Conservation (phyloP, 495 filamentous ascomycete species). For the Aspergillus bridgeri region DNA sequence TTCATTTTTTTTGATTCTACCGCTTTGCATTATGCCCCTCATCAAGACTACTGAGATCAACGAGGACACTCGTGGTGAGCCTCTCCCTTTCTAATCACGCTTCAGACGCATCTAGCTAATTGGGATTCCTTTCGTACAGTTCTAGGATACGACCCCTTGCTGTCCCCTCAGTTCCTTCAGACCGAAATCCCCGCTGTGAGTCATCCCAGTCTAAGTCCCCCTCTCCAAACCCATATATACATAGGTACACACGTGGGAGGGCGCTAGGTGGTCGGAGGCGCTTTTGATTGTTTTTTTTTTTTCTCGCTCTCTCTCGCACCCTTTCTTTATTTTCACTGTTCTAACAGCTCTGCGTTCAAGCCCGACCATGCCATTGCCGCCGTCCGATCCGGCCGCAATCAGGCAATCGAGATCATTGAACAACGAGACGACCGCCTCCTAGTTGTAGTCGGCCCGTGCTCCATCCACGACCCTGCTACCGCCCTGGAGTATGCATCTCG, state of each 20-base stretch:
- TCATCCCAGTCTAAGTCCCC: conserved; percentile 24
- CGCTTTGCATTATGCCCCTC: conserved; percentile 43
- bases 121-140: conserved; percentile 49
- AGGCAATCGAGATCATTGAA: conserved; percentile 80
- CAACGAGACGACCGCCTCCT: conserved; percentile 80
- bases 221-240: conserved; percentile 1
- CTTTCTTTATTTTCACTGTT: neutral
- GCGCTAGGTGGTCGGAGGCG: neutral
- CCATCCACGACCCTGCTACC: conserved; percentile 87
- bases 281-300: neutral
- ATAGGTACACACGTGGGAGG: too few relatives aligned
- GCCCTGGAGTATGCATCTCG: conserved; percentile 83
- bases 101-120: conserved; percentile 6
- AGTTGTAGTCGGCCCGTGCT: conserved; percentile 93
- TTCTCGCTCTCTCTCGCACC: neutral
- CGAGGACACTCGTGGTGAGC: conserved; percentile 53
- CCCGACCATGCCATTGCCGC: conserved; percentile 53
- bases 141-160: conserved; percentile 90
- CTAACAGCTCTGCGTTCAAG: conserved; percentile 28
- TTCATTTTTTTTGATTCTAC: neutral
- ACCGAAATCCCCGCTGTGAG: conserved; percentile 80
- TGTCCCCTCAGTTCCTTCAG: conserved; percentile 83
- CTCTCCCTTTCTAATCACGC: neutral
- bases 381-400: conserved; percentile 77
- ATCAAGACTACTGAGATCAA: conserved; percentile 46